Evolutionary conservation across 768 basidiomycete genomes (phyloP).

Genomic region (Suillus americanus): DNA sequence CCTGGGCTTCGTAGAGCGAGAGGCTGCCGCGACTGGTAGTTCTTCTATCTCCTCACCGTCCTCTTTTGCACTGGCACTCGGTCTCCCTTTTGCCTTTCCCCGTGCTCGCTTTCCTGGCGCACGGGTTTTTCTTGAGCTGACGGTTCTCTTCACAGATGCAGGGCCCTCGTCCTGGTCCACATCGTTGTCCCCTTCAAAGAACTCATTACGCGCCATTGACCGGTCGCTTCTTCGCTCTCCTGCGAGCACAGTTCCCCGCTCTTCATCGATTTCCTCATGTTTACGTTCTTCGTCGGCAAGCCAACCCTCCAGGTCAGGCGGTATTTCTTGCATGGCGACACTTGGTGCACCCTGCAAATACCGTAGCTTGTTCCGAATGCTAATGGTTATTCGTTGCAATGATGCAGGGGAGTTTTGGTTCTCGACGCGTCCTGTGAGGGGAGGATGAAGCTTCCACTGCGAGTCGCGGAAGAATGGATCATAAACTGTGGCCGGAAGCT

Average conservation of each 20-base stretch:
- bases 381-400: conserved; percentile 84
- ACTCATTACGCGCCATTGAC: conserved; percentile 61
- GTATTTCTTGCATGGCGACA: conserved; percentile 94
- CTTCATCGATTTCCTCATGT: conserved; percentile 70
- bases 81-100: conserved; percentile 34
- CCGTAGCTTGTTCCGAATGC: conserved; percentile 82
- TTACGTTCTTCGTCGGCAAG: conserved; percentile 71
- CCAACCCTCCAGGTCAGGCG: conserved; percentile 82
- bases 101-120: conserved; percentile 28
- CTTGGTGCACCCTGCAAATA: conserved; percentile 96
- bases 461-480: conserved; percentile 92
- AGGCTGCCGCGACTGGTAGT: conserved; percentile 19
- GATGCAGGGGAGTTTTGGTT: conserved; percentile 86
- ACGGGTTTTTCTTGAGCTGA: conserved; percentile 19
- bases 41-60: conserved; percentile 41
- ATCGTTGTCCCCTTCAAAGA: conserved; percentile 72
- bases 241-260: conserved; percentile 52
- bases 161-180: conserved; percentile 49
- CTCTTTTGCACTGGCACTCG: conserved; percentile 26
- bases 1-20: conserved; percentile 34
- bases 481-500: conserved; percentile 86
- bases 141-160: conserved; percentile 25
- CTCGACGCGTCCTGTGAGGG: conserved; percentile 86
- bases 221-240: conserved; percentile 55
- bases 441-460: conserved; percentile 91